Conservation (phyloP, 495 filamentous ascomycete genomes). For the Penicillium pulvis region DNA sequence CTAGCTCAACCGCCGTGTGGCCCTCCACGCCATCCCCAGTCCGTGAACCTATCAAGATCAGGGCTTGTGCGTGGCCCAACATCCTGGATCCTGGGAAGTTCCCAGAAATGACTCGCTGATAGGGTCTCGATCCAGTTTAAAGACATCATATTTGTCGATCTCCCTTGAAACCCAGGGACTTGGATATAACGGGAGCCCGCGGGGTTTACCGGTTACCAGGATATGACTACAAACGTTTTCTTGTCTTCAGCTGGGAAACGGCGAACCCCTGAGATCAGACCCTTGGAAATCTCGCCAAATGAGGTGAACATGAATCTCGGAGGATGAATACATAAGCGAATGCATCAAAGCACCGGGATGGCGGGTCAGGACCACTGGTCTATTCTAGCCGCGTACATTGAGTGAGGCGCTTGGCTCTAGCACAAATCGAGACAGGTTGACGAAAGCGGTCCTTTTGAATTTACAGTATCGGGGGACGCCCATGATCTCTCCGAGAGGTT, state of each 20-base stretch:
- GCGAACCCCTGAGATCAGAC: constrained; percentile 31
- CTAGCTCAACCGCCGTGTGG: constrained; percentile 1
- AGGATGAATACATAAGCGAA: neutral
- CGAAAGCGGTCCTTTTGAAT: neutral
- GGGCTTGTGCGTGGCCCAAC: constrained; percentile 30
- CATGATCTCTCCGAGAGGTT: constrained; percentile 17
- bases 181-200: constrained; percentile 14
- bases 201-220: constrained; percentile 2
- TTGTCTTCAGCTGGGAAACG: constrained; percentile 7
- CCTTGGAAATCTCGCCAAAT: constrained; percentile 12
- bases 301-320: neutral
- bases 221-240: neutral
- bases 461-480: constrained; percentile 12
- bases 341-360: constrained; percentile 14
- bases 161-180: constrained; percentile 1
- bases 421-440: constrained; percentile 22
- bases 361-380: neutral
- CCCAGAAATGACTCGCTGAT: constrained; percentile 23
- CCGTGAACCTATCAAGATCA: constrained; percentile 29
- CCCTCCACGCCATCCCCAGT: constrained; percentile 2
- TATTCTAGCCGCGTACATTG: constrained; percentile 13
- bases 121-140: constrained; percentile 1
- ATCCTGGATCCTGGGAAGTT: constrained; percentile 30
- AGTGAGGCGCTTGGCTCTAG: constrained; percentile 11
- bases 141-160: constrained; percentile 20